Conservation (phyloP, 2,329 filamentous ascomycete species). For the Diaporthe destruens region DNA sequence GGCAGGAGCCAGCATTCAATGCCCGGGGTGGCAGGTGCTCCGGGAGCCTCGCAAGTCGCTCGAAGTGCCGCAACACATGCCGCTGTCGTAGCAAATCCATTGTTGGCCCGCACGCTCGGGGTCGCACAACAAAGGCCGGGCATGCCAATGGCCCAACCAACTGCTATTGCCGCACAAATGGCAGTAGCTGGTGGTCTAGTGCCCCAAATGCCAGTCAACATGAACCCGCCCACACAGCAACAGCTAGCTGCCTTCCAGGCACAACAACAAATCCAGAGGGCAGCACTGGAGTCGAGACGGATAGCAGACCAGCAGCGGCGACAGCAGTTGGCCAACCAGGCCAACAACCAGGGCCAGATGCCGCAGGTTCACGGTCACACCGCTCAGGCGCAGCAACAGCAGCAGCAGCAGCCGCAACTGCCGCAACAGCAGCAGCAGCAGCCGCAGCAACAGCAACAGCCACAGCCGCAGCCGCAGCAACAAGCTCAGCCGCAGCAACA, state of each 20-base stretch:
- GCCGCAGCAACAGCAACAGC: constrained; percentile 50
- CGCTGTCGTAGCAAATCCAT: constrained; percentile 45
- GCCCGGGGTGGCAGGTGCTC: constrained; percentile 59
- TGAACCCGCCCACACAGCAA: constrained; percentile 68
- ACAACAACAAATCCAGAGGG: constrained; percentile 71
- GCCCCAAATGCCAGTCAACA: constrained; percentile 67
- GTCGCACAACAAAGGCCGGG: constrained; percentile 63
- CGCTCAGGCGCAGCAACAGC: constrained; percentile 53
- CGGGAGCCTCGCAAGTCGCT: constrained; percentile 52
- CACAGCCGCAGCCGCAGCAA: constrained; percentile 53
- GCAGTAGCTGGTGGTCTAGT: constrained; percentile 59
- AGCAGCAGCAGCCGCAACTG: constrained; percentile 50
- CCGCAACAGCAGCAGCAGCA: constrained; percentile 46
- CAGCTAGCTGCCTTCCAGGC: constrained; percentile 73
- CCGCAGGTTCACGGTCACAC: constrained; percentile 54
- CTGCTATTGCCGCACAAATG: constrained; percentile 65
- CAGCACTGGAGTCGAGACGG: constrained; percentile 73
- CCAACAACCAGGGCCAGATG: constrained; percentile 48
- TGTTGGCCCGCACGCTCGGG: constrained; percentile 57
- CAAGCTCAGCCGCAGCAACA: constrained; percentile 53
- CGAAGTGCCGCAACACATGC: constrained; percentile 50
- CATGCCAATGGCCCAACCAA: constrained; percentile 62
- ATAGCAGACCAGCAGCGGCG: constrained; percentile 74
- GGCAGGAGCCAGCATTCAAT: constrained; percentile 60
- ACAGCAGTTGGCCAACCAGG: constrained; percentile 43